Evolutionary conservation across 208 protist genomes (phyloP), one percentile per base, ranked within the genome.

Genomic region (Jaenimonas drosophilae): DNA sequence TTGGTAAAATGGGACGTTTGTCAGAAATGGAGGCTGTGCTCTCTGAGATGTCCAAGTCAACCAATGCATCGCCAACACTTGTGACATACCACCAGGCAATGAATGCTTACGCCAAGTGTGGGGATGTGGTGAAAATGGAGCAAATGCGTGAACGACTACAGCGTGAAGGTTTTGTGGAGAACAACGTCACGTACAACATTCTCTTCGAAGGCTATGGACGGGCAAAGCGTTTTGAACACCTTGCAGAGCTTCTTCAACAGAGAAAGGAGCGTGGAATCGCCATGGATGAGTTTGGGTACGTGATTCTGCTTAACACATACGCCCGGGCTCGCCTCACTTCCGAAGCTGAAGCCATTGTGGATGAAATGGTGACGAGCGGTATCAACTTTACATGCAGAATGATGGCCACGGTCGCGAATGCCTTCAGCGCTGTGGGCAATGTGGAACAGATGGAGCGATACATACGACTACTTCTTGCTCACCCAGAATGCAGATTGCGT

Each of bases 21-120:
- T 53, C 47, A 5, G 80, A 95, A 55, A 92, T 95, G 83, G 83
- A 95, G 55, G 66, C 71, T 14, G 69, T 95, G 17, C 52, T 95
- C 17, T 70, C 73, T n/a, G 77, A 91, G 51, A 95, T 95, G 88
- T 63, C 51, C 11, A 64, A 70, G n/a, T 92, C 80, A 3, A 72
- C 78, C 1, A 89, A 91, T 48, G 78, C 74, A 0, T 52, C 60
- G 9, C 88, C 88, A 9, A 95, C 88, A n/a, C 70, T 89, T 16
- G 75, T 88, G 28, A 95, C 88, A 17, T 92, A 76, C 54, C 88
- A 95, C 38, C 80, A 90, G 31, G 78, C 71, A n/a, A 85, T 95
- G 79, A 89, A 87, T 51, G 83, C 88, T 19, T 95, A 92, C 59
- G 83, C 83, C 26, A 95, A 95, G 59, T 76, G 69, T 29, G 88